Conservation (phyloP, 306 rosid species). For the Ammopiptanthus mongolicus region DNA sequence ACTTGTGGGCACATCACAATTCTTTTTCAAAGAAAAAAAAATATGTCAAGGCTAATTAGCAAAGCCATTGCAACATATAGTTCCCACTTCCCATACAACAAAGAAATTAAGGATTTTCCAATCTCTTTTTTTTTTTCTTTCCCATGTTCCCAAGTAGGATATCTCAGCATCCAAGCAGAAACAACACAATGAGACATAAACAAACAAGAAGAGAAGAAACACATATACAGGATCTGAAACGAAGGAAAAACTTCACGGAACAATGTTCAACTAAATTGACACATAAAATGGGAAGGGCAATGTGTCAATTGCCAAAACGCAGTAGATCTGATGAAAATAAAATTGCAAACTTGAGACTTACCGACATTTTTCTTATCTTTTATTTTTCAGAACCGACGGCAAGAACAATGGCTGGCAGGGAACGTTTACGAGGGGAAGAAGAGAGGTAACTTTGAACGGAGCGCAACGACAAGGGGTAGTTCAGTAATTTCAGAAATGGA, state of each 20-base stretch:
- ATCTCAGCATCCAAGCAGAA: not conserved
- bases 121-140: not conserved
- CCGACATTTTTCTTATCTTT: constrained; percentile 28
- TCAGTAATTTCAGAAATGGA: not conserved
- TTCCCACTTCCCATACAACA: not conserved
- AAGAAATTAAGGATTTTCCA: not conserved
- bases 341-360: constrained; percentile 13
- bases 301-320: not conserved
- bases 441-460: not conserved
- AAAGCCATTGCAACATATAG: not conserved
- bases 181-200: not conserved
- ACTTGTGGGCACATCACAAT: not conserved
- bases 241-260: not conserved
- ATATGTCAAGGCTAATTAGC: not conserved
- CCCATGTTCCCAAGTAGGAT: not conserved
- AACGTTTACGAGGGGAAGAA: not conserved
- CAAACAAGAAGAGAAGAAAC: constrained; percentile 2
- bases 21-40: not conserved
- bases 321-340: constrained; percentile 17
- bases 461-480: not conserved
- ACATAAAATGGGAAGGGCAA: not conserved
- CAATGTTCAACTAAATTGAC: not conserved
- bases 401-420: not conserved
- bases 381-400: not conserved
- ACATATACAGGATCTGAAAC: not conserved